Evolutionary conservation across 805 yeast species (phyloP).

Genomic region (Candida dajiaensis): DNA sequence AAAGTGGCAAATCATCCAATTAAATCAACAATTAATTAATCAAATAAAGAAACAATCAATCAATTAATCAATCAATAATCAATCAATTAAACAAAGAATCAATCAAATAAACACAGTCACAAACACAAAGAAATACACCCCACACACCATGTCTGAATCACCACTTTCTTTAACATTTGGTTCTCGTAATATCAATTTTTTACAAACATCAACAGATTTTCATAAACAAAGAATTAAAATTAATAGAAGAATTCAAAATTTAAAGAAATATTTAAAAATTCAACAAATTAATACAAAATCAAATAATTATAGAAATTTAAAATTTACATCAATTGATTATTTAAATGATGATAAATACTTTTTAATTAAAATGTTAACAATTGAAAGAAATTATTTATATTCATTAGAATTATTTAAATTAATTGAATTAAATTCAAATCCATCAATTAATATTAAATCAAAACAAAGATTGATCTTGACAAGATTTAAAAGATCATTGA

Average conservation of each 20-base stretch:
- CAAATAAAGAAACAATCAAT: too few relatives aligned
- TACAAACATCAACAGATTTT: slow-evolving; percentile 65
- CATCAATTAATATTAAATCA: slow-evolving; percentile 27
- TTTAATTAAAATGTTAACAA: slow-evolving; percentile 52
- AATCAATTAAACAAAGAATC: too few relatives aligned
- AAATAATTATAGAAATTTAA: slow-evolving; percentile 47
- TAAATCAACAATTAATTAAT: too few relatives aligned
- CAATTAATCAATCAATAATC: too few relatives aligned
- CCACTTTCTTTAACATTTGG: slow-evolving; percentile 35
- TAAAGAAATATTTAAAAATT: slow-evolving; percentile 60
- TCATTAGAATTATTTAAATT: slow-evolving; percentile 57
- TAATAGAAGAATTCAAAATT: slow-evolving; percentile 51
- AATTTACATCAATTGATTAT: slow-evolving; percentile 45
- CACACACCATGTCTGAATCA: slow-evolving; percentile 4
- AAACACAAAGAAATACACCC: too few relatives aligned
- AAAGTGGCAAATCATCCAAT: too few relatives aligned
- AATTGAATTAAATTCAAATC: slow-evolving; percentile 49
- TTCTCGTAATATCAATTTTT: slow-evolving; percentile 54
- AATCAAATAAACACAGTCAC: too few relatives aligned
- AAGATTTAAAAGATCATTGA: slow-evolving; percentile 60
- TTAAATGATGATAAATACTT: slow-evolving; percentile 47
- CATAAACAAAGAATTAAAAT: slow-evolving; percentile 60
- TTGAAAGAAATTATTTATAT: slow-evolving; percentile 71
- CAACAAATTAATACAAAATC: slow-evolving; percentile 67
- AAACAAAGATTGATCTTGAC: slow-evolving; percentile 49